phyloP scores from a whole-genome alignment of 495 filamentous ascomycete species.

The Sabuloglossum arenarium region DNA sequence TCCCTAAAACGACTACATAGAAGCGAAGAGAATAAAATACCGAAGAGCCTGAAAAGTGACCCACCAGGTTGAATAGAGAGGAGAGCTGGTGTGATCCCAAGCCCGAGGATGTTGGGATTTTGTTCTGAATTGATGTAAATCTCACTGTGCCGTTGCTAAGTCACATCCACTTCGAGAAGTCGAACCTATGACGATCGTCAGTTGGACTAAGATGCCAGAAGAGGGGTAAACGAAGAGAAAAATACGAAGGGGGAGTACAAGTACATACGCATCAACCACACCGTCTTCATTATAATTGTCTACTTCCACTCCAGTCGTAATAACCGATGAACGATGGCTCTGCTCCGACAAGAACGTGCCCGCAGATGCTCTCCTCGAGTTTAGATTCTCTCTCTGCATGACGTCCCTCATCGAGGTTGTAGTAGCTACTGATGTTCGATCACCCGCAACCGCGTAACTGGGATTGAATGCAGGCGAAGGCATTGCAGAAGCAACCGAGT shows the following conservation, averaged over 20 bases:
- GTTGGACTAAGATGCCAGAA: not conserved
- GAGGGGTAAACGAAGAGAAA: not conserved
- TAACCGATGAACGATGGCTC: not conserved
- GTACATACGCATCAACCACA: not conserved
- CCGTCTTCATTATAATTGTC: conserved; percentile 1
- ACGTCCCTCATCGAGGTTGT: not conserved
- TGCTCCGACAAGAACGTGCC: not conserved
- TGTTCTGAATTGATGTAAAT: not conserved
- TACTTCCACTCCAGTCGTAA: not conserved
- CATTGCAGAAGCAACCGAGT: conserved; percentile 5
- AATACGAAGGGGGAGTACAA: not conserved
- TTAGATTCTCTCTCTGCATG: not conserved
- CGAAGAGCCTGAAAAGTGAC: not conserved
- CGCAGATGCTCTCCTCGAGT: not conserved
- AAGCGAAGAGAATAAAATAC: no score
- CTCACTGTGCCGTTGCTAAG: not conserved
- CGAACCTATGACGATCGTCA: not conserved
- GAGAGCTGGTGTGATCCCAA: not conserved
- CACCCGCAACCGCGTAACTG: not conserved
- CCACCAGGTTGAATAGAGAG: not conserved
- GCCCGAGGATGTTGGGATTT: not conserved
- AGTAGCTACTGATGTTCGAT: not conserved
- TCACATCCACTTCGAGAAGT: not conserved
- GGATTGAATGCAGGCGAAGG: not conserved
- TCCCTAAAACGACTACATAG: no score